These are phyloP conservation scores for Alternaria sp. DNA, from an alignment of 2,329 filamentous ascomycete genomes.

Conservation along the genomic window DNA sequence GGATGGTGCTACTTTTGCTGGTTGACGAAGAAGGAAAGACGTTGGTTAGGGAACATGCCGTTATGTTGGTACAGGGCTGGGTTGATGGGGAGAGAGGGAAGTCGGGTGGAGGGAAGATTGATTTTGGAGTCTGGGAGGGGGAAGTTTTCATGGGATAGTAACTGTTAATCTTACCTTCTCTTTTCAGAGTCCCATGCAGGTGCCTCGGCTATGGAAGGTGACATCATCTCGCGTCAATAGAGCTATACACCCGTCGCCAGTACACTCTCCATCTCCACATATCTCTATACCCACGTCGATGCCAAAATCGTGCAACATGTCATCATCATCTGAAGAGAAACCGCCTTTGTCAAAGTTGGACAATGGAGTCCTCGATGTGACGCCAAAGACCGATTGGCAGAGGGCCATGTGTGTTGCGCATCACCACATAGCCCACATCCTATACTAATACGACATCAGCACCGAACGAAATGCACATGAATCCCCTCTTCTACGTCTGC, in stretches of 20 bases:
- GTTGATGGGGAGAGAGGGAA: constrained; percentile 1
- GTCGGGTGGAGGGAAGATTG: not conserved
- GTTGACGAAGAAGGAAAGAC: constrained; percentile 12
- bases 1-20: constrained; percentile 20
- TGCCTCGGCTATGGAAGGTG: not conserved
- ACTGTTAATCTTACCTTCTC: not conserved
- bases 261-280: not conserved
- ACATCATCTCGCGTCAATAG: not conserved
- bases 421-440: not conserved
- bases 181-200: not conserved
- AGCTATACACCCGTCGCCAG: not conserved
- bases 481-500: constrained; percentile 9
- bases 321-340: not conserved
- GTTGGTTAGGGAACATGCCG: constrained; percentile 8
- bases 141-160: constrained; percentile 8
- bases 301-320: not conserved
- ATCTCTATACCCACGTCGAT: not conserved
- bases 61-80: constrained; percentile 13
- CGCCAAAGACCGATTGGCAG: not conserved
- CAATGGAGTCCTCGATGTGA: not conserved
- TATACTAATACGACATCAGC: not conserved
- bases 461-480: not conserved
- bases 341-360: not conserved
- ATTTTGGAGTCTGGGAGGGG: constrained; percentile 11
- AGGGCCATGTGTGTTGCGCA: not conserved